Evolutionary conservation across 208 protist species (phyloP).

Genomic region (Naegleria gruberi): DNA sequence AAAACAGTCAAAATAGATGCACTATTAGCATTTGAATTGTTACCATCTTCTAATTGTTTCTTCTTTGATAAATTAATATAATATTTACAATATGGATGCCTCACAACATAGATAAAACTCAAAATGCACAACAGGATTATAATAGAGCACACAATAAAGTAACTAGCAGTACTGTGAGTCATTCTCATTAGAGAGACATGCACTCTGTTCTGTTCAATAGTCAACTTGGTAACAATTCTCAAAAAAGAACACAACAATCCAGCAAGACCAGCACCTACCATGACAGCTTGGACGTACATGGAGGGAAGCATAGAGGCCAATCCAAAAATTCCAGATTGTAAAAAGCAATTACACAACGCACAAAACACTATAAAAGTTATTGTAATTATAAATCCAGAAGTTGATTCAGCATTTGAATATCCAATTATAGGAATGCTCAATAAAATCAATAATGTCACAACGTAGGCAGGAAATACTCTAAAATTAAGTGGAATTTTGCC

Average conservation of each 20-base stretch:
- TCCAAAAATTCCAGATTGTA: slow-evolving; percentile 70
- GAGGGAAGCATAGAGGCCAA: slow-evolving; percentile 58
- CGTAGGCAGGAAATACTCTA: background rate
- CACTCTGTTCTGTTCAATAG: background rate
- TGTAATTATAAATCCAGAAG: slow-evolving; percentile 54
- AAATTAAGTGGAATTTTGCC: background rate
- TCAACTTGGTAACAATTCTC: background rate
- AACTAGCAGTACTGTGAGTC: background rate
- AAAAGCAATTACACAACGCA: slow-evolving; percentile 62
- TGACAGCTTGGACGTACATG: slow-evolving; percentile 70
- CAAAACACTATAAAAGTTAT: slow-evolving; percentile 51
- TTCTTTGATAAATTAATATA: background rate
- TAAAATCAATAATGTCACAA: background rate
- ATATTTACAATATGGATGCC: background rate
- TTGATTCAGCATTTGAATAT: slow-evolving; percentile 41
- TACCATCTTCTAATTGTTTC: background rate
- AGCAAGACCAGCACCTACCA: slow-evolving; percentile 51
- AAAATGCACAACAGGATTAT: background rate
- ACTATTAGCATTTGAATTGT: background rate
- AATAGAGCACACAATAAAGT: background rate
- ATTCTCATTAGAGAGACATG: background rate
- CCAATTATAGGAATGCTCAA: slow-evolving; percentile 53
- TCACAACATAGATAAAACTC: background rate
- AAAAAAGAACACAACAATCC: background rate
- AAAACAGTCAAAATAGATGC: background rate